phyloP scores from a whole-genome alignment of 2,329 filamentous ascomycete species.

The Cytospora piceae region DNA sequence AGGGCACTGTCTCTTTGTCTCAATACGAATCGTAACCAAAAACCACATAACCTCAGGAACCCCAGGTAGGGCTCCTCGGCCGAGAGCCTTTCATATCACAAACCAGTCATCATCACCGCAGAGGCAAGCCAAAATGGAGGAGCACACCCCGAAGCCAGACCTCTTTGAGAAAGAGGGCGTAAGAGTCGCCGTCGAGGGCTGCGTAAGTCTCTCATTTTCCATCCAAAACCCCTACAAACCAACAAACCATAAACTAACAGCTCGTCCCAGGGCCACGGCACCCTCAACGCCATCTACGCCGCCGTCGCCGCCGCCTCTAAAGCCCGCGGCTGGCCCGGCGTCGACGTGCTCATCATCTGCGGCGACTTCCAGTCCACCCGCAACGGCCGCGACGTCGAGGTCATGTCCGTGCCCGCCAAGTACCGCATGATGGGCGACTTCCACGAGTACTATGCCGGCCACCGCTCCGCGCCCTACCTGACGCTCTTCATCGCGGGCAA shows the following conservation, averaged over 20 bases:
- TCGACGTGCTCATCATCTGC: constrained; percentile 92
- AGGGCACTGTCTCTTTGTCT: neutral
- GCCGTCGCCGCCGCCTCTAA: constrained; percentile 71
- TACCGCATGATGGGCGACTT: constrained; percentile 91
- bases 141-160: constrained; percentile 5
- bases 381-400: constrained; percentile 83
- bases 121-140: neutral
- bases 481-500: constrained; percentile 95
- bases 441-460: constrained; percentile 88
- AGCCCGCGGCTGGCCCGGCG: constrained; percentile 73
- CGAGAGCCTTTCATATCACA: neutral
- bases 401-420: constrained; percentile 88
- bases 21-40: neutral
- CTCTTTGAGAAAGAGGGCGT: constrained; percentile 34
- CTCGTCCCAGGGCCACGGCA: constrained; percentile 76
- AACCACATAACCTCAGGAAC: neutral
- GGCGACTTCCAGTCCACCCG: constrained; percentile 88
- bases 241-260: neutral
- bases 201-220: constrained; percentile 4
- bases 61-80: neutral
- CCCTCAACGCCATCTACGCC: constrained; percentile 87
- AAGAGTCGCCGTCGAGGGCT: constrained; percentile 29
- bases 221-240: neutral
- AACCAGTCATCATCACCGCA: neutral
- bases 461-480: constrained; percentile 76